Evolutionary conservation across 371 early-diverging fungal species (phyloP), one percentile per base, ranked within the genome.

Genomic region (Mortierella sp.): DNA sequence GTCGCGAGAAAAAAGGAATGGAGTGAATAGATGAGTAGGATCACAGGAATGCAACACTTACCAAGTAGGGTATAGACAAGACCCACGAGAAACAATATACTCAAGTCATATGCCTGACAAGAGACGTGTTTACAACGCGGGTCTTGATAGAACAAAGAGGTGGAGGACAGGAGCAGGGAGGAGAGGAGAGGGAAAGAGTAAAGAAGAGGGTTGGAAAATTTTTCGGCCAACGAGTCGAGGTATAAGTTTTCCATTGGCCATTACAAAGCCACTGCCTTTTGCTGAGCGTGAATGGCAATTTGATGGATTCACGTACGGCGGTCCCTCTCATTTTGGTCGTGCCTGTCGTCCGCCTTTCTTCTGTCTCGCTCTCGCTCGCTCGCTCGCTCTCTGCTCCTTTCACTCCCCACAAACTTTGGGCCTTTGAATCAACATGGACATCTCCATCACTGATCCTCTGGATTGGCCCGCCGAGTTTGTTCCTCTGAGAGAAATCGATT

Each of bases 401-500:
- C n/a, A n/a, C 46, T 18, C 43, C 29, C n/a, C 53, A 37, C 37
- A 9, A 37, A 37, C 37, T 9, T 37, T 37, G 37, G 37, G 37
- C 9, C 37, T 37, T 37, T 37, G 51, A 52, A 19, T 61, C 53
- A 30, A 52, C 61, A 80, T 76, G 81, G 60, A 66, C 62, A 56
- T 60, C 52, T 57, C 66, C 66, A 76, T 87, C 26, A 85, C 87
- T 7, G 88, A 88, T 62, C 86, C 88, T 1, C 82, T 74, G 51
- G 89, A 88, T 73, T 88, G 88, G 88, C 85, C 87, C 4, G 60
- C 68, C 16, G 73, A 75, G 55, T 79, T 51, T 44, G 53, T 52
- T 16, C 63, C 76, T 9, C 72, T 91, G 18, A 72, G 85, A 52
- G 83, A 85, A 44, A 74, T 91, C 18, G 92, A 92, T 68, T 80